Conservation (phyloP, 1,284 basidiomycete genomes). For the Flammula alnicola region DNA sequence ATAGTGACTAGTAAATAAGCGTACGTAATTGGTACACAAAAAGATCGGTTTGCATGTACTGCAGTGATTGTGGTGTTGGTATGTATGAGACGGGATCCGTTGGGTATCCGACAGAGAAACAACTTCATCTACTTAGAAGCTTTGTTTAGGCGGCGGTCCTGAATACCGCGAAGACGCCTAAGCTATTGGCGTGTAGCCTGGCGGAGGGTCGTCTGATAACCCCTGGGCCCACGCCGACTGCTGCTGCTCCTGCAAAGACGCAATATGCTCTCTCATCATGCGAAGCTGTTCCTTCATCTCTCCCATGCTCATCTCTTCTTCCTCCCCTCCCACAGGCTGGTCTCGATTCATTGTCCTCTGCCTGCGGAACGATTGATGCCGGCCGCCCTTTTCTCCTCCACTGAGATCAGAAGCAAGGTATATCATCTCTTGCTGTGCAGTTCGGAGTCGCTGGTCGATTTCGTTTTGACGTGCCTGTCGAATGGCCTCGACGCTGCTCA, state of each 20-base stretch:
- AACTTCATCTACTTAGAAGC: too few species aligned
- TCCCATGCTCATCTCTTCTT: conserved; percentile 23
- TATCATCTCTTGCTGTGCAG: conserved; percentile 30
- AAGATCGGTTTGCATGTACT: too few species aligned
- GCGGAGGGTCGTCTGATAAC: conserved; percentile 37
- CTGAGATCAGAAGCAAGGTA: conserved; percentile 25
- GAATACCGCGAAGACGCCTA: too few species aligned
- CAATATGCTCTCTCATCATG: conserved; percentile 32
- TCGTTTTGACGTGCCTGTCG: conserved; percentile 26
- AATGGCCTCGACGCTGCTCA: conserved; percentile 15
- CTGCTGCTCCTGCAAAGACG: conserved; percentile 30
- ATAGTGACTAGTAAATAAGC: too few species aligned
- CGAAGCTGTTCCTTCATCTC: conserved; percentile 31
- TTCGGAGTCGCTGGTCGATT: conserved; percentile 28
- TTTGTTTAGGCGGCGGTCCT: too few species aligned
- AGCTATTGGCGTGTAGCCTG: conserved; percentile 34
- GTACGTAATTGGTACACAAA: too few species aligned
- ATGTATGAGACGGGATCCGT: too few species aligned
- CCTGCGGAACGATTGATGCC: conserved; percentile 9
- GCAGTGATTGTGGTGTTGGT: too few species aligned
- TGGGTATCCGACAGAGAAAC: too few species aligned
- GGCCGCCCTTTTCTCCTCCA: conserved; percentile 10
- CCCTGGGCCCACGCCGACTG: conserved; percentile 36
- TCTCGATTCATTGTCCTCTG: background rate
- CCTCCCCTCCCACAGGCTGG: conserved; percentile 2